phyloP scores from a whole-genome alignment of 164 flowering plant genomes.

The Litsea cubeba region DNA sequence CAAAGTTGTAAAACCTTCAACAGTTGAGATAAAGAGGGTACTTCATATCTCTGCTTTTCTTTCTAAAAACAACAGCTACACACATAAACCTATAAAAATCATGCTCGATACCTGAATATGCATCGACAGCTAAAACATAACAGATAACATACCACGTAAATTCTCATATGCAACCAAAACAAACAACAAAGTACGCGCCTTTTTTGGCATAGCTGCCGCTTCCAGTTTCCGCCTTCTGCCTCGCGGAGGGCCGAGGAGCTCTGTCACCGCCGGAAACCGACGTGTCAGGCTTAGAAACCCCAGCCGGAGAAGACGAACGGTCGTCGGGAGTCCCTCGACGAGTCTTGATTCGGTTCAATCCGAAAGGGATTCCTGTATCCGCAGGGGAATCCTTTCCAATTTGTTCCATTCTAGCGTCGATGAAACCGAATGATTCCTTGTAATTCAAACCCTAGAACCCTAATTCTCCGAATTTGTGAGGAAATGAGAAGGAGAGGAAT shows the following conservation, averaged over 20 bases:
- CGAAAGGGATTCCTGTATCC: conserved; percentile 49
- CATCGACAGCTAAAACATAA: background rate
- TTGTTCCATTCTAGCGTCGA: background rate
- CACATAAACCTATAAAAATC: background rate
- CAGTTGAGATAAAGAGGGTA: too few species aligned
- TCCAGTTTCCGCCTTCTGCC: conserved; percentile 22
- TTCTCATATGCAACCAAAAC: background rate
- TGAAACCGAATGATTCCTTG: background rate
- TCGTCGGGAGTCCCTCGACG: conserved; percentile 23
- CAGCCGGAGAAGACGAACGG: conserved; percentile 10
- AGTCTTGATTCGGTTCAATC: conserved; percentile 64
- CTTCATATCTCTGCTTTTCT: too few species aligned
- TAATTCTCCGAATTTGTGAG: too few species aligned
- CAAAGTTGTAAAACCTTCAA: too few species aligned
- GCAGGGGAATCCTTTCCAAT: conserved; percentile 18
- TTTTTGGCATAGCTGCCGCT: conserved; percentile 17
- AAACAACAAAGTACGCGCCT: conserved; percentile 19
- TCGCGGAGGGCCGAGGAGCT: conserved; percentile 25
- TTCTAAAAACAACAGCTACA: too few species aligned
- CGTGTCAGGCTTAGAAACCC: conserved; percentile 11
- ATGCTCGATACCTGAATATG: background rate
- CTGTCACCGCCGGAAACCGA: conserved; percentile 8
- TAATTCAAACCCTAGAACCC: background rate
- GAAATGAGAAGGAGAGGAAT: background rate
- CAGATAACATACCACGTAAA: too few species aligned